phyloP scores from a whole-genome alignment of 805 yeast genomes.

The Lachancea sp. region DNA sequence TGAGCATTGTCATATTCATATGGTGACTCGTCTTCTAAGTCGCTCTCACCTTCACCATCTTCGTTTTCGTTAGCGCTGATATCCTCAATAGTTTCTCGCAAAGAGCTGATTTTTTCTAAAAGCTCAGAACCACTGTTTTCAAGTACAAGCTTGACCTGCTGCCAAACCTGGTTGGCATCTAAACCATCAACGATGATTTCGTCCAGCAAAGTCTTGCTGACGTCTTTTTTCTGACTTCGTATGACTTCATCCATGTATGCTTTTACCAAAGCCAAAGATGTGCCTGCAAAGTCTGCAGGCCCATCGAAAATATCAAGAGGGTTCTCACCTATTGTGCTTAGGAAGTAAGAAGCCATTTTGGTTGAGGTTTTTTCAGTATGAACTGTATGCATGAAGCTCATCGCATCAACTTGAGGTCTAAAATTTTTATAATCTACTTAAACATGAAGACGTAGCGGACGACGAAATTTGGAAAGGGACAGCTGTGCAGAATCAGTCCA shows the following conservation, averaged over 20 bases:
- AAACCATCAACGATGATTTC: slow-evolving; percentile 79
- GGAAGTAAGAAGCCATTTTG: slow-evolving; percentile 9
- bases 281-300: slow-evolving; percentile 12
- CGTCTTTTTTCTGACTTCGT: slow-evolving; percentile 14
- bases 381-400: slow-evolving; percentile 9
- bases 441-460: neutral
- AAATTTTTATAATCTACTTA: slow-evolving; percentile 6
- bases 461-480: neutral
- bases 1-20: too few species aligned
- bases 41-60: neutral
- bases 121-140: slow-evolving; percentile 69
- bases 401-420: slow-evolving; percentile 8
- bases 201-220: slow-evolving; percentile 56
- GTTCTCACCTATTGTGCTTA: slow-evolving; percentile 16
- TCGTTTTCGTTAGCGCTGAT: slow-evolving; percentile 15
- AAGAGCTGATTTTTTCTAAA: slow-evolving; percentile 48
- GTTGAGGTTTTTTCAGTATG: neutral
- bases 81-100: slow-evolving; percentile 28
- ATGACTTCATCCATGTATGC: slow-evolving; percentile 27
- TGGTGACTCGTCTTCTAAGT: too few species aligned
- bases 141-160: slow-evolving; percentile 78
- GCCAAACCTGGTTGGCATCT: slow-evolving; percentile 89
- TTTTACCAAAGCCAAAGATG: slow-evolving; percentile 24
- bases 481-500: neutral
- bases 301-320: slow-evolving; percentile 21